phyloP scores from a whole-genome alignment of 106 monocot genomes.

The Acorus calamus region DNA sequence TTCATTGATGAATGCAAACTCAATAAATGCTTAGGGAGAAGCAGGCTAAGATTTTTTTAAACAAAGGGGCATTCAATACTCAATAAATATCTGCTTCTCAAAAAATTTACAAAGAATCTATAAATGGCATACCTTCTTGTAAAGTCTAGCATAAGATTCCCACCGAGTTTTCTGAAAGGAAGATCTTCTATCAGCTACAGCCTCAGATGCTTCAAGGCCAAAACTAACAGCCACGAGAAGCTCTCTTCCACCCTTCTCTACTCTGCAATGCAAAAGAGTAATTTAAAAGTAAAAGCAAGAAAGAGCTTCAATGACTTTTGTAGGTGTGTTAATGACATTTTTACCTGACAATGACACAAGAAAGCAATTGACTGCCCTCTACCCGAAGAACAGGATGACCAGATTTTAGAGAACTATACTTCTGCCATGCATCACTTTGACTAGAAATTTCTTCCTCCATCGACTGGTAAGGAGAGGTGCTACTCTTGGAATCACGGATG shows the following conservation, averaged over 20 bases:
- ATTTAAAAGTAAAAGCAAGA: background rate
- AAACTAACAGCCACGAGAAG: constrained; percentile 89
- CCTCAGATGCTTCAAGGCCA: constrained; percentile 78
- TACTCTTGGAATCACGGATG: constrained; percentile 24
- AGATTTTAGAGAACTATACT: constrained; percentile 61
- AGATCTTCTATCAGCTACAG: constrained; percentile 70
- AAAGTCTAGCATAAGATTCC: constrained; percentile 83
- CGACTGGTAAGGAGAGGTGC: constrained; percentile 29
- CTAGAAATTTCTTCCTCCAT: constrained; percentile 38
- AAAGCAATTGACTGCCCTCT: constrained; percentile 81
- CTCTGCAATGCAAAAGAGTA: constrained; percentile 24
- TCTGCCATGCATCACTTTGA: constrained; percentile 35
- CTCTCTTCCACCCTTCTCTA: constrained; percentile 79
- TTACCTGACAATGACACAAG: constrained; percentile 78
- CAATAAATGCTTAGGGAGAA: no score
- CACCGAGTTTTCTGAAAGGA: constrained; percentile 55
- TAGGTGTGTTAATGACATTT: no score
- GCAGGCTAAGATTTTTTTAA: no score
- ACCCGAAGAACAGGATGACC: constrained; percentile 90
- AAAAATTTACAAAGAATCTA: background rate
- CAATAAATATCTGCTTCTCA: background rate
- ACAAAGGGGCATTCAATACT: background rate
- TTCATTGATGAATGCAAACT: no score
- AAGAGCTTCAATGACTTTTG: background rate
- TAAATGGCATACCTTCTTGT: constrained; percentile 49